Base-by-base conservation (phyloP, 1,284 basidiomycete species). In the Kwoniella shivajii region DNA sequence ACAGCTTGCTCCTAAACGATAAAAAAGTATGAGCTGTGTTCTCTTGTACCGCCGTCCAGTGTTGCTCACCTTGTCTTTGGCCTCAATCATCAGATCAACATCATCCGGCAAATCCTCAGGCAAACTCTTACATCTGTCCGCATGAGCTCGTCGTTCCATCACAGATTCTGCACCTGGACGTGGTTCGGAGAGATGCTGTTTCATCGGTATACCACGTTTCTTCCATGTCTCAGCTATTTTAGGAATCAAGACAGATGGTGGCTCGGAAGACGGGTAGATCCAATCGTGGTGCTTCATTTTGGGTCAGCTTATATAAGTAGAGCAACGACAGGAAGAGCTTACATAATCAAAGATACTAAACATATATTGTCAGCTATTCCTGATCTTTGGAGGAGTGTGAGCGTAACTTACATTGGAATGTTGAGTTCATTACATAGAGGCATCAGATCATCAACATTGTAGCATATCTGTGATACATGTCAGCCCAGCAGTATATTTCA, bases 21-120 rank as follows among this genome's bases (percentile, higher is more conserved):
- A 6, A 4, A 47, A 11, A 31, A 5, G 7, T n/a, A 33, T 29
- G n/a, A 39, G 18, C 24, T 18, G 39, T 49, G 44, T 20, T 47
- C 54, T 18, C 16, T 14, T 31, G 14, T 31, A 37, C 14, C 31
- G 43, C 9, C 6, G 33, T 20, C n/a, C 20, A 26, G 6, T 6
- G 20, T 43, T 49, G 46, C 49, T 11, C 50, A 57, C 57, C 24
- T 68, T 73, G 50, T 66, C 67, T 42, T 71, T 72, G 16, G 62
- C 61, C 78, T 96, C 92, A 60, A 96, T 90, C 92, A 95, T 95
- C 62, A 95, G 73, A 75, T 95, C 91, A 80, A 87, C 85, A 65
- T 88, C 86, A 60, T 85, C 82, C 3, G 85, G 84, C 36, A 90
- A 72, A 59, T 64, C 68, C 11, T 58, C 55, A 6, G 68, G 68